Conservation (phyloP, 1,284 basidiomycete species). For the Ustilago shanxiensis region DNA sequence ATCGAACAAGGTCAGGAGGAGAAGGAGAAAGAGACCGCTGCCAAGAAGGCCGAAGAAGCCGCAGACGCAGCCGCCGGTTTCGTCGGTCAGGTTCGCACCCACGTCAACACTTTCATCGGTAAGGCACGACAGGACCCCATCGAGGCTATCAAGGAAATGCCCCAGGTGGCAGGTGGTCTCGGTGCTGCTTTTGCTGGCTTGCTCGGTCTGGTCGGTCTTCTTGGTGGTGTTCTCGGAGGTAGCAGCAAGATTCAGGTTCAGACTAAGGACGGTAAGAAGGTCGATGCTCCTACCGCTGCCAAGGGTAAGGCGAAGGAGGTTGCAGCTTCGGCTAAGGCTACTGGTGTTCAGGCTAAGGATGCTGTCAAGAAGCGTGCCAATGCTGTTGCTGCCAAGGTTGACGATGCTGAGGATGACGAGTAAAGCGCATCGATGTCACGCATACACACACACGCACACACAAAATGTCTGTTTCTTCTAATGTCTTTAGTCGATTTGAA, state of each 20-base stretch:
- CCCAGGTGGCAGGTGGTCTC: conserved; percentile 60
- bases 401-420: conserved; percentile 52
- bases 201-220: conserved; percentile 56
- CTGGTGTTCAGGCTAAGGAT: conserved; percentile 55
- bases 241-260: conserved; percentile 29
- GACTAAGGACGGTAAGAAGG: conserved; percentile 58
- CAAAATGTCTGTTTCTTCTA: not conserved
- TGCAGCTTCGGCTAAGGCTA: conserved; percentile 47
- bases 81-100: conserved; percentile 42
- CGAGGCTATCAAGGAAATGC: conserved; percentile 62
- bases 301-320: conserved; percentile 53
- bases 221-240: conserved; percentile 57
- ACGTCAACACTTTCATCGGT: conserved; percentile 51
- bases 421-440: conserved; percentile 1
- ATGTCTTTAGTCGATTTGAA: conserved; percentile 7
- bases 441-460: not conserved
- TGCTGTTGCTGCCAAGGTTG: conserved; percentile 52
- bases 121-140: conserved; percentile 56
- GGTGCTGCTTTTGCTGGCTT: conserved; percentile 59
- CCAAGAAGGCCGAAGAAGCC: conserved; percentile 39
- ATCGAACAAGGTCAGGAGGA: conserved; percentile 65
- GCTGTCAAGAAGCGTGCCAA: conserved; percentile 57
- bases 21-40: conserved; percentile 31
- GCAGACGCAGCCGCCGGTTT: conserved; percentile 30
- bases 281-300: conserved; percentile 46